These are phyloP conservation scores for Crithidia expoeki DNA, from an alignment of 208 protist genomes.

Conservation along the genomic window DNA sequence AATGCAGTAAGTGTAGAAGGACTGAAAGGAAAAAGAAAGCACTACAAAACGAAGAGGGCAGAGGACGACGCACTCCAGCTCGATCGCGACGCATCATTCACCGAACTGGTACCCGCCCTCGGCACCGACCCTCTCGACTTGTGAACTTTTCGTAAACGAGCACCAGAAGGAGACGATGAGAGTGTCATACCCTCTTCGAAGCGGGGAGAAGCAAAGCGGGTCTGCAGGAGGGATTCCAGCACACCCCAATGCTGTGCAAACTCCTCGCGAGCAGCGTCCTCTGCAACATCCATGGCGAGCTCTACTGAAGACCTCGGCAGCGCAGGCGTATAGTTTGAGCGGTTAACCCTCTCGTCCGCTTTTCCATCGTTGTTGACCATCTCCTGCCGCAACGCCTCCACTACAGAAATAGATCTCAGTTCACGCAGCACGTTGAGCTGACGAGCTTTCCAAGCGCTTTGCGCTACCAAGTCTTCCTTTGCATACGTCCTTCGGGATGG, in stretches of 20 bases:
- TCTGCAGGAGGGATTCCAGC: slow-evolving; percentile 67
- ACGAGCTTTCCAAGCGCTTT: slow-evolving; percentile 64
- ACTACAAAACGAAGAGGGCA: neutral
- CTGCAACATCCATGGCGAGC: slow-evolving; percentile 23
- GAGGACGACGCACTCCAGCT: neutral
- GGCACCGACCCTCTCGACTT: neutral
- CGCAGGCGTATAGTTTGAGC: neutral
- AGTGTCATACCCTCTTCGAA: slow-evolving; percentile 11
- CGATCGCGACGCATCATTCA: slow-evolving; percentile 4
- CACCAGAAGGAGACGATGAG: neutral
- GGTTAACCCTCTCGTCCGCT: no score
- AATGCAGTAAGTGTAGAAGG: no score
- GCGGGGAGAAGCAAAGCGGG: slow-evolving; percentile 36
- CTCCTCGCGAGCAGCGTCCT: slow-evolving; percentile 28
- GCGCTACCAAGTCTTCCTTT: slow-evolving; percentile 58
- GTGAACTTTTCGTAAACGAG: neutral
- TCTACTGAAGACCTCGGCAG: neutral
- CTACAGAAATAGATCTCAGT: slow-evolving; percentile 25
- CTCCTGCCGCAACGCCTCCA: neutral
- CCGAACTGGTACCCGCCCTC: neutral
- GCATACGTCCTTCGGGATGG: slow-evolving; percentile 21
- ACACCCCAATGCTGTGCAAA: slow-evolving; percentile 75
- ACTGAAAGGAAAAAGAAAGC: neutral
- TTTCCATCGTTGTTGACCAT: neutral
- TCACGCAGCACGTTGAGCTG: slow-evolving; percentile 53